Conservation (phyloP, 495 filamentous ascomycete species). For the Xylaria flabelliformis region DNA sequence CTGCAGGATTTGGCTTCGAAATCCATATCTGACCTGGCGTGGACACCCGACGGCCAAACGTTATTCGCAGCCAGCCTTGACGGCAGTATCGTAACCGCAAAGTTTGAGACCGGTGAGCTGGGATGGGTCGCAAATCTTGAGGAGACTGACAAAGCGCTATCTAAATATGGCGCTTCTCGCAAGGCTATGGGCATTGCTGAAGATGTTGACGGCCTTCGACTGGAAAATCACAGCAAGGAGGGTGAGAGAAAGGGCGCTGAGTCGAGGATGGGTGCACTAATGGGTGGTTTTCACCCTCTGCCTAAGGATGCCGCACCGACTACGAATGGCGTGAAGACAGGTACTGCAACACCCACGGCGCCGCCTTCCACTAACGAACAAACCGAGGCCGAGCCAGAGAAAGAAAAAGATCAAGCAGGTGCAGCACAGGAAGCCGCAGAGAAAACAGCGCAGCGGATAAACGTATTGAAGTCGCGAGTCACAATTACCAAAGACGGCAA, state of each 20-base stretch:
- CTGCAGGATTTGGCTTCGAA: constrained; percentile 87
- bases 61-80: constrained; percentile 87
- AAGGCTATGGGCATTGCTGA: constrained; percentile 88
- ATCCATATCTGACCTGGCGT: constrained; percentile 90
- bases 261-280: constrained; percentile 94
- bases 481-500: constrained; percentile 97
- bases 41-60: constrained; percentile 90
- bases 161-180: constrained; percentile 88
- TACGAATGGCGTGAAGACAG: constrained; percentile 51
- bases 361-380: constrained; percentile 47
- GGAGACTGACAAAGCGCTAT: constrained; percentile 90
- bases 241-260: constrained; percentile 88
- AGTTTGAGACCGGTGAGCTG: constrained; percentile 56
- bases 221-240: constrained; percentile 91
- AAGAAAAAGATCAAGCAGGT: constrained; percentile 46
- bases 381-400: constrained; percentile 44
- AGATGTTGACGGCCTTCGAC: constrained; percentile 80
- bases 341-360: constrained; percentile 34
- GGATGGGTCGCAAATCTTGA: constrained; percentile 66
- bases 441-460: constrained; percentile 69
- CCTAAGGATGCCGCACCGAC: constrained; percentile 42
- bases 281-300: constrained; percentile 75
- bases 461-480: constrained; percentile 84
- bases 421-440: constrained; percentile 54
- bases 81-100: constrained; percentile 78